Percentiles rank a stretch among this genome's conserved stretches.
Evolutionary conservation across 1,139 yeast genomes (phyloP).

Genomic region (Candida frijolesensis): DNA sequence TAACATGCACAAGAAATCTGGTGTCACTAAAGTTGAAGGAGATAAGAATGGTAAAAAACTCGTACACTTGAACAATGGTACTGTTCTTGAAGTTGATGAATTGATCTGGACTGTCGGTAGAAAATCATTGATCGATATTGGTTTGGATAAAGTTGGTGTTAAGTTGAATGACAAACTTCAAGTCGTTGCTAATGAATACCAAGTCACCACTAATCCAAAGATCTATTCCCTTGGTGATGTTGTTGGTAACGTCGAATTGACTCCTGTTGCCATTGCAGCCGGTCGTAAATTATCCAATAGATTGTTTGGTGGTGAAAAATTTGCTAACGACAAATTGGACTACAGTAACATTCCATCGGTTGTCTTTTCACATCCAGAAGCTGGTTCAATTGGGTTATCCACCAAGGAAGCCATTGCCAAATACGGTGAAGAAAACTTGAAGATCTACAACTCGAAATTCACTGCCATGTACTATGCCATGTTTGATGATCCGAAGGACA

Average conservation of each 20-base stretch:
- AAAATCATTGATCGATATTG: constrained; percentile 70
- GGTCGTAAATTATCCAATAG: constrained; percentile 93
- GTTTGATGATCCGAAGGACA: constrained; percentile 63
- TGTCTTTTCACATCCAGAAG: constrained; percentile 95
- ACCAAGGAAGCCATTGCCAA: constrained; percentile 75
- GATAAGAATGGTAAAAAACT: constrained; percentile 60
- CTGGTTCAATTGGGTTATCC: constrained; percentile 87
- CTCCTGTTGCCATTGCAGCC: constrained; percentile 98
- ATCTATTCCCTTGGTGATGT: constrained; percentile 92
- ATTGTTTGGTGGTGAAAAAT: constrained; percentile 77
- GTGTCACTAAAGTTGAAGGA: constrained; percentile 63
- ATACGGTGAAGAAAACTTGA: constrained; percentile 80
- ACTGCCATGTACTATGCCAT: constrained; percentile 93
- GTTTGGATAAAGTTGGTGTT: constrained; percentile 76
- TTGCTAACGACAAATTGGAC: constrained; percentile 73
- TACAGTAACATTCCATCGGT: constrained; percentile 87
- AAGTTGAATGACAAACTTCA: constrained; percentile 58
- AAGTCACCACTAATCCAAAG: constrained; percentile 71
- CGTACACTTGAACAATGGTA: constrained; percentile 58
- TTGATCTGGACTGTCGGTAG: constrained; percentile 96
- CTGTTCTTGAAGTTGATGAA: constrained; percentile 69
- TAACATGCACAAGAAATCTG: constrained; percentile 68
- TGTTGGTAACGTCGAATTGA: constrained; percentile 85
- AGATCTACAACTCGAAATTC: constrained; percentile 80
- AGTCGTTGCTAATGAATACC: constrained; percentile 82